A percentile compares a stretch with the other conserved stretches of the same genome.
phyloP scores from a whole-genome alignment of 2,329 filamentous ascomycete genomes.

The Magnaporthiopsis incrustans region DNA sequence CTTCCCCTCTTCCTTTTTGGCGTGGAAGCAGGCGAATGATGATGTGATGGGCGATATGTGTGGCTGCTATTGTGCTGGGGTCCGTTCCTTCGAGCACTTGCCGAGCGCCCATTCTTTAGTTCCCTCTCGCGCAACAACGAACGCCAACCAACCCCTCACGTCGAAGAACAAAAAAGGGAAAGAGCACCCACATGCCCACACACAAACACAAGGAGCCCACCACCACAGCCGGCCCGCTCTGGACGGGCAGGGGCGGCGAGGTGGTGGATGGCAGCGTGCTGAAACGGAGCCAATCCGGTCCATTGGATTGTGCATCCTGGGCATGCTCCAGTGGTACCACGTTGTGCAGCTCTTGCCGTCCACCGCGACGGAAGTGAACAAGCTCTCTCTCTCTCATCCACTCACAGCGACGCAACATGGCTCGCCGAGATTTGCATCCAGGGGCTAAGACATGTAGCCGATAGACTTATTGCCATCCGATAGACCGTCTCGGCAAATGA shows the following conservation, averaged over 20 bases:
- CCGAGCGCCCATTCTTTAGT: not conserved
- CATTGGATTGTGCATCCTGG: not conserved
- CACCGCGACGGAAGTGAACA: too few relatives aligned
- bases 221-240: not conserved
- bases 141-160: not conserved
- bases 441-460: not conserved
- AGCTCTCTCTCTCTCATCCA: too few relatives aligned
- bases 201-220: not conserved
- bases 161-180: not conserved
- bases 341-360: not conserved
- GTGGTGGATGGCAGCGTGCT: not conserved
- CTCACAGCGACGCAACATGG: too few relatives aligned
- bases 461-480: not conserved
- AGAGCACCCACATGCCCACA: not conserved
- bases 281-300: not conserved
- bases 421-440: too few relatives aligned
- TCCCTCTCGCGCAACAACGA: not conserved
- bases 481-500: not conserved
- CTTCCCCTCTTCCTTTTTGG: not conserved
- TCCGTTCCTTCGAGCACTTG: not conserved
- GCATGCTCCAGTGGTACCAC: not conserved
- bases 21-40: not conserved
- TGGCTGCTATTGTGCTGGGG: not conserved
- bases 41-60: conserved; percentile 3
- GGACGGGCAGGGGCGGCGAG: too few relatives aligned